Conservation (phyloP, 2,329 filamentous ascomycete species). For the Chrysosporium keratinophilum region DNA sequence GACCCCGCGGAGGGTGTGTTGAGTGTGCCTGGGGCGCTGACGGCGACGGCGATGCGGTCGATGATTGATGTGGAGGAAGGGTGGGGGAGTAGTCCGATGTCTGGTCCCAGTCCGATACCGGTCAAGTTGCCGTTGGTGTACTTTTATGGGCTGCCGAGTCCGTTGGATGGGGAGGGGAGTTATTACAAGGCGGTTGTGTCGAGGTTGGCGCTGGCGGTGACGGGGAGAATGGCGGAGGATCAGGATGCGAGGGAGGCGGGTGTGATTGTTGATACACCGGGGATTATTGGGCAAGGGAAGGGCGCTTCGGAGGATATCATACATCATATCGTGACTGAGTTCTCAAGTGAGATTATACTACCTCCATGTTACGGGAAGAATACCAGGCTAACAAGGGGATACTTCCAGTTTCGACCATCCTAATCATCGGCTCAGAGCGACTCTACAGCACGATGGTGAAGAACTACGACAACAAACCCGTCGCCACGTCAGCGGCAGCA, state of each 20-base stretch:
- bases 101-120: conserved; percentile 74
- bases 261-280: conserved; percentile 75
- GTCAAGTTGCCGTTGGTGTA: conserved; percentile 89
- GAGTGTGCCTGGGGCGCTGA: conserved; percentile 68
- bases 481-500: conserved; percentile 36
- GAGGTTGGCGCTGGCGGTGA: conserved; percentile 66
- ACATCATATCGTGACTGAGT: conserved; percentile 64
- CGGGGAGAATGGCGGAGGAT: conserved; percentile 67
- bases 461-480: conserved; percentile 49
- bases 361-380: background rate
- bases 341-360: conserved; percentile 44
- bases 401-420: conserved; percentile 56
- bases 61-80: conserved; percentile 80
- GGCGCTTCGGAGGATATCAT: conserved; percentile 62
- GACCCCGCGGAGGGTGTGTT: conserved; percentile 74
- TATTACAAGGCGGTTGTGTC: conserved; percentile 66
- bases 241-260: conserved; percentile 59
- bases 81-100: conserved; percentile 84
- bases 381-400: background rate
- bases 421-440: conserved; percentile 70
- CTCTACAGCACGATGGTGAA: conserved; percentile 64
- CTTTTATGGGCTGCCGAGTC: conserved; percentile 65
- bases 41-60: conserved; percentile 74
- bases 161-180: conserved; percentile 57
- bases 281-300: conserved; percentile 55